These are phyloP conservation scores for Colletotrichum ledebouriae DNA, from an alignment of 2,329 filamentous ascomycete species.

Conservation along the genomic window DNA sequence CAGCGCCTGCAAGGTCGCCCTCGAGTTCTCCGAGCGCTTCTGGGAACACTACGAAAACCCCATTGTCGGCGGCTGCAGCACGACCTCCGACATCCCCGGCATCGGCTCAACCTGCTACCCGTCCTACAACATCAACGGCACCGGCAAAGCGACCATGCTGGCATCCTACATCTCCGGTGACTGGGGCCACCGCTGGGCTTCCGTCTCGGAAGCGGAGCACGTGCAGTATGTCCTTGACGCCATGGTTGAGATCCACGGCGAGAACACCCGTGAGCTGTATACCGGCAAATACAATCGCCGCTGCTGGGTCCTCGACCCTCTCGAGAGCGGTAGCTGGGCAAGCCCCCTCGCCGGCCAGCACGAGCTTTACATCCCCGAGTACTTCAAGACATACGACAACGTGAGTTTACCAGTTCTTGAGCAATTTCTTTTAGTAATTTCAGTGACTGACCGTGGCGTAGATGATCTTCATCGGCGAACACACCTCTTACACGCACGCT, in stretches of 20 bases:
- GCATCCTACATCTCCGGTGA: slow-evolving; percentile 68
- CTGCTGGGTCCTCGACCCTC: slow-evolving; percentile 75
- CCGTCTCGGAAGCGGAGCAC: slow-evolving; percentile 68
- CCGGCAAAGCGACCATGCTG: slow-evolving; percentile 72
- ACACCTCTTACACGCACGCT: slow-evolving; percentile 79
- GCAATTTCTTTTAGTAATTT: fast-evolving
- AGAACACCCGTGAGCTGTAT: slow-evolving; percentile 70
- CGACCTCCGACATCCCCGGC: slow-evolving; percentile 68
- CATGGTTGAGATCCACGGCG: slow-evolving; percentile 77
- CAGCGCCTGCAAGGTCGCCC: slow-evolving; percentile 69
- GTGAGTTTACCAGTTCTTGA: slow-evolving; percentile 47
- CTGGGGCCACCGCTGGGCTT: slow-evolving; percentile 50
- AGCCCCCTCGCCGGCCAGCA: slow-evolving; percentile 74
- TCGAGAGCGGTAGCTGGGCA: slow-evolving; percentile 74
- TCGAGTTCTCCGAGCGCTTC: slow-evolving; percentile 77
- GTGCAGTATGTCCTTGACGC: slow-evolving; percentile 73
- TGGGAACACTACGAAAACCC: slow-evolving; percentile 65
- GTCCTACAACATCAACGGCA: slow-evolving; percentile 74
- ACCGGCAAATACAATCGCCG: slow-evolving; percentile 75
- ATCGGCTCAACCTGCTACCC: slow-evolving; percentile 76
- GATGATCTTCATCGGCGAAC: slow-evolving; percentile 78
- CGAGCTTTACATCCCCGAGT: slow-evolving; percentile 78
- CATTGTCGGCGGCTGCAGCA: slow-evolving; percentile 75
- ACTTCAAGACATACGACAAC: slow-evolving; percentile 77
- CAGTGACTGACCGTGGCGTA: slow-evolving; percentile 41